Evolutionary conservation across 2,329 filamentous ascomycete species (phyloP).

Genomic region (Fusarium solani-melongenae): DNA sequence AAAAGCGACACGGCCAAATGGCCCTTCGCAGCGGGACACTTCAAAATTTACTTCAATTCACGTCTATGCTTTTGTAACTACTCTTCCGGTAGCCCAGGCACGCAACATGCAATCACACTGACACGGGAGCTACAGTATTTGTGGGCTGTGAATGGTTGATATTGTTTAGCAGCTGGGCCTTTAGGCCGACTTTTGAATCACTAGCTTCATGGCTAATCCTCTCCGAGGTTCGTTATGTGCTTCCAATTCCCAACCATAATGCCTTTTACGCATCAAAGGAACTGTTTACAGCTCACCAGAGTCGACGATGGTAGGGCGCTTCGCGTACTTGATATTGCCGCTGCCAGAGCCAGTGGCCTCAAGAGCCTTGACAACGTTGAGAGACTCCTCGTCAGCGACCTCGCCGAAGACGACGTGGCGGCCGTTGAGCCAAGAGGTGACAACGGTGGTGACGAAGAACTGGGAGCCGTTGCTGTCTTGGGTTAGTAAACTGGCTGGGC

Average conservation of each 20-base stretch:
- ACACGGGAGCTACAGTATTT: neutral
- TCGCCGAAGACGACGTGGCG: slow-evolving; percentile 89
- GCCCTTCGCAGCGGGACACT: slow-evolving; percentile 14
- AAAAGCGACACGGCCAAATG: slow-evolving; percentile 20
- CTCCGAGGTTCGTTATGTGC: slow-evolving; percentile 29
- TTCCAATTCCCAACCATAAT: slow-evolving; percentile 26
- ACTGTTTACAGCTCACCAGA: slow-evolving; percentile 60
- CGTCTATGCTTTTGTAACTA: neutral
- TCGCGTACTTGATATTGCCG: slow-evolving; percentile 66
- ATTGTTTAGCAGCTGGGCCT: slow-evolving; percentile 30
- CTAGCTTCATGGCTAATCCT: slow-evolving; percentile 35
- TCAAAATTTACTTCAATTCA: neutral
- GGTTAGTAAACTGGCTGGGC: slow-evolving; percentile 13
- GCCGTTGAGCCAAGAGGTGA: slow-evolving; percentile 85
- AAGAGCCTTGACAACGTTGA: slow-evolving; percentile 68
- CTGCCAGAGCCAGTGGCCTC: slow-evolving; percentile 68
- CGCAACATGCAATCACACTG: neutral
- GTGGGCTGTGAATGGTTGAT: slow-evolving; percentile 32
- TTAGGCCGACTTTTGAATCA: slow-evolving; percentile 27
- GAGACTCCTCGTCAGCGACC: slow-evolving; percentile 64
- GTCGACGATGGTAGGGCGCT: slow-evolving; percentile 68
- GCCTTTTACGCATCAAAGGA: slow-evolving; percentile 8
- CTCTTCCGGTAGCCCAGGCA: neutral
- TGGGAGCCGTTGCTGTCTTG: slow-evolving; percentile 89
- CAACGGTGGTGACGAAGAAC: slow-evolving; percentile 96